Conservation (phyloP, 805 yeast species). For the Wickerhamomyces pijperi region DNA sequence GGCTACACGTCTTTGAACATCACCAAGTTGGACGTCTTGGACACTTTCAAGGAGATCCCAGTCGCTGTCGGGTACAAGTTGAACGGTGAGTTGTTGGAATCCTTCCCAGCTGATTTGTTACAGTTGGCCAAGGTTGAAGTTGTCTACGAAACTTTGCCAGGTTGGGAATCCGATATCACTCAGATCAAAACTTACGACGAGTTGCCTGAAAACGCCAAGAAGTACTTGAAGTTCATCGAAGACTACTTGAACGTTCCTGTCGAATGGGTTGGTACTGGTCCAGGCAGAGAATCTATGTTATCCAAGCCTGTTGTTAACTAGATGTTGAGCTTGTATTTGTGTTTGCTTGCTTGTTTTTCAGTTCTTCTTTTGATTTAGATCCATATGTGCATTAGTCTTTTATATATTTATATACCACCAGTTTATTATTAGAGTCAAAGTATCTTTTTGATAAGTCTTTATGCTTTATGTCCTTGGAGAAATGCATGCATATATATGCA, state of each 20-base stretch:
- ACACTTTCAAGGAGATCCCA: constrained; percentile 77
- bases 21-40: constrained; percentile 92
- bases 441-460: no score
- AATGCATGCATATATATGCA: no score
- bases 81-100: constrained; percentile 61
- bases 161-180: constrained; percentile 86
- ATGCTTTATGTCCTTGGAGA: no score
- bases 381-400: no score
- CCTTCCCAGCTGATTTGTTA: constrained; percentile 89
- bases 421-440: no score
- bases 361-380: not conserved
- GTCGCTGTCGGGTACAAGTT: constrained; percentile 77
- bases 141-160: constrained; percentile 82
- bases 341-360: not conserved
- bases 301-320: constrained; percentile 28
- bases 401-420: no score
- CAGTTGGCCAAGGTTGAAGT: constrained; percentile 85
- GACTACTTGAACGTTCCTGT: constrained; percentile 75
- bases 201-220: constrained; percentile 80
- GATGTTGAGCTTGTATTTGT: constrained; percentile 1
- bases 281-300: constrained; percentile 90
- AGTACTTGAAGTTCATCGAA: constrained; percentile 78
- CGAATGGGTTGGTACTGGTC: constrained; percentile 98
- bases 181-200: constrained; percentile 57
- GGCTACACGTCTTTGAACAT: constrained; percentile 93